Percentiles rank a stretch among this genome's conserved stretches.
These are phyloP conservation scores for Corymbia maculata DNA, from an alignment of 345 rosid species.

Conservation along the genomic window DNA sequence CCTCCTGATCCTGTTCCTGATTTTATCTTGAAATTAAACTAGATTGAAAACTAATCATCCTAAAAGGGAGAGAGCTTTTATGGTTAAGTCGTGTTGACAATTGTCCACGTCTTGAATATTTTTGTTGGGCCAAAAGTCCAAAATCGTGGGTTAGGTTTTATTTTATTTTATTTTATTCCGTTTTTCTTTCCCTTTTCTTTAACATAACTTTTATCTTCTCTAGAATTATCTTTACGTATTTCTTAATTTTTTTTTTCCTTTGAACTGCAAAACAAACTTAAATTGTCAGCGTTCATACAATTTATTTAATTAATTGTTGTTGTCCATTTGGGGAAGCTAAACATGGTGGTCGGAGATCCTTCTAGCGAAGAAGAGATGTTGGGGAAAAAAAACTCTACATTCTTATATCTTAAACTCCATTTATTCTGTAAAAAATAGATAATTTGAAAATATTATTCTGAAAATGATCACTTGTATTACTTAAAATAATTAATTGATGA, in stretches of 20 bases:
- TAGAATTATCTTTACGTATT: not conserved
- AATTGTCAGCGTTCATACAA: not conserved
- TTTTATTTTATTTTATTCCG: not conserved
- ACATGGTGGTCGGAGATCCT: not conserved
- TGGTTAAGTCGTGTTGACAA: not conserved
- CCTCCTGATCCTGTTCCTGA: too few relatives aligned
- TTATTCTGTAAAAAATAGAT: not conserved
- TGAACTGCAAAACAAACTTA: not conserved
- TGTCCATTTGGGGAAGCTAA: not conserved
- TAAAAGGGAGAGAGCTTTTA: not conserved
- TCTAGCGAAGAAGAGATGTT: not conserved
- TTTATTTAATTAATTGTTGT: not conserved
- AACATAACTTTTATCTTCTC: not conserved
- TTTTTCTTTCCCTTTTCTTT: not conserved
- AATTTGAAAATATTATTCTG: not conserved
- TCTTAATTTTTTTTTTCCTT: not conserved
- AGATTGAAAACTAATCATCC: too few relatives aligned
- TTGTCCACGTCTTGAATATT: not conserved
- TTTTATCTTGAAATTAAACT: too few relatives aligned
- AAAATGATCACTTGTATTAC: fast-evolving
- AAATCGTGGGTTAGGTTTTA: not conserved
- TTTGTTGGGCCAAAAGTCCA: not conserved
- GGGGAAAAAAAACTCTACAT: not conserved
- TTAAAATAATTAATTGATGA: too few relatives aligned
- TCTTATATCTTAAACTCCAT: too few relatives aligned